Evolutionary conservation across 345 rosid genomes (phyloP).

Genomic region (Arabis hirsuta): DNA sequence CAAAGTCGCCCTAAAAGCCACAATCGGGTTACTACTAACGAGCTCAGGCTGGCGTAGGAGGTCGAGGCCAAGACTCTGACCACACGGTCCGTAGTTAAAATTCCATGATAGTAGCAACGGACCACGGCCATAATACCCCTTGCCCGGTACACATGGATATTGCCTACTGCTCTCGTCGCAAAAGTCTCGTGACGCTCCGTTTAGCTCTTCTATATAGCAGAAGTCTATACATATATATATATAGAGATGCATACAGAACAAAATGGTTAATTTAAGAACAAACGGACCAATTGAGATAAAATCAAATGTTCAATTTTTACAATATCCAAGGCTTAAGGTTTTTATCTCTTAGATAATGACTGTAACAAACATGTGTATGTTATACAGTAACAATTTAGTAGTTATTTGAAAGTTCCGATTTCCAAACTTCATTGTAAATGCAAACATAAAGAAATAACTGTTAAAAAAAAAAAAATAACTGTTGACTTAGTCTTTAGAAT

Average conservation of each 20-base stretch:
- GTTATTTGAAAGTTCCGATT: too few relatives aligned
- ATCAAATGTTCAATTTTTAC: too few relatives aligned
- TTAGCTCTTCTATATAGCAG: conserved; percentile 62
- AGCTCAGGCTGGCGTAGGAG: conserved; percentile 52
- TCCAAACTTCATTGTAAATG: too few relatives aligned
- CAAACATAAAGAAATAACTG: too few relatives aligned
- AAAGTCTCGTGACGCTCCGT: conserved; percentile 54
- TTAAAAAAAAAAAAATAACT: too few relatives aligned
- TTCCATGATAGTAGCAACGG: conserved; percentile 64
- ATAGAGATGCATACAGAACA: not conserved
- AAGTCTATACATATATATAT: conserved; percentile 50
- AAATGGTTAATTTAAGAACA: not conserved
- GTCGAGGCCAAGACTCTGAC: conserved; percentile 44
- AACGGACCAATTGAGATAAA: too few relatives aligned
- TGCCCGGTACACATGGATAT: conserved; percentile 61
- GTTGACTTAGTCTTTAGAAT: not conserved
- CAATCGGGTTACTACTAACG: conserved; percentile 44
- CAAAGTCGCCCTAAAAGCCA: conserved; percentile 53
- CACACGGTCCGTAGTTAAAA: conserved; percentile 60
- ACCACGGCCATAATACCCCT: conserved; percentile 61
- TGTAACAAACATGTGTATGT: too few relatives aligned
- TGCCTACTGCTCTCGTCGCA: conserved; percentile 50
- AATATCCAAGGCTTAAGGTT: too few relatives aligned
- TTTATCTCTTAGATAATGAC: too few relatives aligned
- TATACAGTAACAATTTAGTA: too few relatives aligned